Conservation (phyloP, 1,284 basidiomycete genomes). For the Taiwanofungus camphoratus region DNA sequence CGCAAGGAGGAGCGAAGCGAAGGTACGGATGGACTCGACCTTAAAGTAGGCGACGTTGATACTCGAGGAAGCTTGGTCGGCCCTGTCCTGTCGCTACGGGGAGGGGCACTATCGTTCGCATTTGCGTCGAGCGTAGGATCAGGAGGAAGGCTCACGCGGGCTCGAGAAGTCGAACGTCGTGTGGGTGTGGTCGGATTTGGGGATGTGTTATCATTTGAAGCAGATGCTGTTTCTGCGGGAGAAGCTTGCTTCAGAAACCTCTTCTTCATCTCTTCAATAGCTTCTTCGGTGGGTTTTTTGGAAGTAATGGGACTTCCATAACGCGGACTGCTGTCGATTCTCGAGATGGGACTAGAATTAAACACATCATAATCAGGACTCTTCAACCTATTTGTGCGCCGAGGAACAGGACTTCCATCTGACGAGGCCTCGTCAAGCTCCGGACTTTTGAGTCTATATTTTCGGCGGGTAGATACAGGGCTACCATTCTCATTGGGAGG, state of each 20-base stretch:
- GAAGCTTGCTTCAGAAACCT: constrained; percentile 41
- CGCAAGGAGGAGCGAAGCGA: constrained; percentile 8
- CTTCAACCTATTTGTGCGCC: constrained; percentile 28
- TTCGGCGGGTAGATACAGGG: constrained; percentile 12
- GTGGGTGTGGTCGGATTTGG: constrained; percentile 21
- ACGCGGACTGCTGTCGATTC: constrained; percentile 16
- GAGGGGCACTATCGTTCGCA: too few relatives aligned
- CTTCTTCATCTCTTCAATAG: constrained; percentile 61
- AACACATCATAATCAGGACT: constrained; percentile 20
- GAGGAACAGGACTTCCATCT: constrained; percentile 17
- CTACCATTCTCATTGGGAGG: constrained; percentile 17
- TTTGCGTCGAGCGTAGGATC: too few relatives aligned
- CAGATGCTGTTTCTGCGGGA: constrained; percentile 17
- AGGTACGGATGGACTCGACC: constrained; percentile 11
- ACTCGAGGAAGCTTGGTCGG: constrained; percentile 4
- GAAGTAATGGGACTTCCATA: constrained; percentile 21
- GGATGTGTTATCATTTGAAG: constrained; percentile 9
- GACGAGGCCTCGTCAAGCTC: constrained; percentile 6
- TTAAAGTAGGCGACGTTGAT: constrained; percentile 12
- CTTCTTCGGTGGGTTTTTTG: constrained; percentile 38
- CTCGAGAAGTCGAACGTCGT: constrained; percentile 9
- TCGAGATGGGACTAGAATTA: constrained; percentile 13
- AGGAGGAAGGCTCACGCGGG: not conserved
- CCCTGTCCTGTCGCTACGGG: not conserved
- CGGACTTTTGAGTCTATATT: constrained; percentile 13